These are phyloP conservation scores for Penicillium manginii DNA, from an alignment of 495 filamentous ascomycete genomes.

Conservation along the genomic window DNA sequence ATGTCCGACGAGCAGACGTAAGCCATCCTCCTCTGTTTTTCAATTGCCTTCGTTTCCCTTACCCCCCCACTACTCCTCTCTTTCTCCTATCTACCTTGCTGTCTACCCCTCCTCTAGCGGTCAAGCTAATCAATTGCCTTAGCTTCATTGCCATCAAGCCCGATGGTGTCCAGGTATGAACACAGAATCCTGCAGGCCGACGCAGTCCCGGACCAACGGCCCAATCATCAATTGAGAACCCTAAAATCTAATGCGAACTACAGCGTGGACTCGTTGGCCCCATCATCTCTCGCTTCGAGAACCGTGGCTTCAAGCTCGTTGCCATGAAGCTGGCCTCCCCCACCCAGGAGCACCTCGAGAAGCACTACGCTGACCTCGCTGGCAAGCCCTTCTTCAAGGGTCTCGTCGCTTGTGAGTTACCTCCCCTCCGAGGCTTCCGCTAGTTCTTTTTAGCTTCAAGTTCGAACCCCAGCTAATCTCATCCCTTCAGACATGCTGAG, in stretches of 20 bases:
- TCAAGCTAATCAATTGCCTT: slow-evolving; percentile 51
- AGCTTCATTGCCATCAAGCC: slow-evolving; percentile 99
- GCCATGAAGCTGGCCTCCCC: slow-evolving; percentile 94
- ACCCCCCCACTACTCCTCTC: slow-evolving; percentile 15
- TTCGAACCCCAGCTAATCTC: slow-evolving; percentile 12
- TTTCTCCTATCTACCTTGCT: slow-evolving; percentile 31
- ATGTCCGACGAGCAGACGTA: slow-evolving; percentile 96
- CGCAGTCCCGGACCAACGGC: slow-evolving; percentile 1
- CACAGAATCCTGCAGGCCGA: slow-evolving; percentile 7
- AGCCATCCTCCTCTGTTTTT: slow-evolving; percentile 40
- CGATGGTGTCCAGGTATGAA: slow-evolving; percentile 93
- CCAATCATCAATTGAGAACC: slow-evolving; percentile 18
- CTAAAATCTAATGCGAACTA: slow-evolving; percentile 27
- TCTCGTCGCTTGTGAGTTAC: slow-evolving; percentile 76
- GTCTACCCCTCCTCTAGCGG: slow-evolving; percentile 31
- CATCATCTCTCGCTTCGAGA: slow-evolving; percentile 97
- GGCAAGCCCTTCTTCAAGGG: slow-evolving; percentile 96
- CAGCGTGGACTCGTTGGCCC: slow-evolving; percentile 95
- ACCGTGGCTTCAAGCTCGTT: slow-evolving; percentile 94
- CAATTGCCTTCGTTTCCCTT: slow-evolving; percentile 4
- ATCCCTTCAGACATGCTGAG: slow-evolving; percentile 80
- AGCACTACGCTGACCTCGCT: slow-evolving; percentile 93
- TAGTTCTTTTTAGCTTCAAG: not conserved
- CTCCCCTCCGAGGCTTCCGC: slow-evolving; percentile 3
- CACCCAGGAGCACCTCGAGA: slow-evolving; percentile 90